Evolutionary conservation across 73 alveolate genomes (phyloP).

Genomic region (Paramecium bursaria): DNA sequence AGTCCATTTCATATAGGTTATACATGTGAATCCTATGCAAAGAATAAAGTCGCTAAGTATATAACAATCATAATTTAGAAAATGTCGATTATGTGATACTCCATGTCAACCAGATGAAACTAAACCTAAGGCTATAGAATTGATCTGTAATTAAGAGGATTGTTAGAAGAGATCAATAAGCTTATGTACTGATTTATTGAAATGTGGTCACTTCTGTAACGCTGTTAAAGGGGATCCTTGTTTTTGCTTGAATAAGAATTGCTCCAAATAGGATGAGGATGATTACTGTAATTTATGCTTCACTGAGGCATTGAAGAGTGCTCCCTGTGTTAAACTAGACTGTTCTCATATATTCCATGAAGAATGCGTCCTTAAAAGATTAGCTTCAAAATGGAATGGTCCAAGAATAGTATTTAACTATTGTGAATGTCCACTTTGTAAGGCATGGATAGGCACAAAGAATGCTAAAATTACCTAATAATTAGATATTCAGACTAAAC

Average conservation of each 20-base stretch:
- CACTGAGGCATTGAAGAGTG: conserved; percentile 82
- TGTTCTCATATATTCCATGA: conserved; percentile 86
- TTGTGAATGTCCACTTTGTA: conserved; percentile 86
- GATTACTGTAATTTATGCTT: conserved; percentile 84
- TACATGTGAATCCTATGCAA: conserved; percentile 77
- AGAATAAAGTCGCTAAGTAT: conserved; percentile 57
- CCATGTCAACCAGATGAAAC: conserved; percentile 65
- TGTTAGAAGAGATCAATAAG: conserved; percentile 72
- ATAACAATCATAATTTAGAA: too few relatives aligned
- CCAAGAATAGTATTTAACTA: conserved; percentile 84
- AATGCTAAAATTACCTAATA: not conserved
- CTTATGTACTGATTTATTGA: conserved; percentile 75
- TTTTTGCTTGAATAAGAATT: conserved; percentile 79
- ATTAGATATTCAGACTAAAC: conserved; percentile 45
- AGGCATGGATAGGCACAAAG: conserved; percentile 73
- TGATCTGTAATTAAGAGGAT: conserved; percentile 74
- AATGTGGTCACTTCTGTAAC: conserved; percentile 86
- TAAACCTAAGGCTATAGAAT: conserved; percentile 13
- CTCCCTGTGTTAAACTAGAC: conserved; percentile 77
- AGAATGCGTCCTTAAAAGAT: conserved; percentile 74
- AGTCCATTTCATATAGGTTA: conserved; percentile 89
- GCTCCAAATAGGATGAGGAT: conserved; percentile 73
- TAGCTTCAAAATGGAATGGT: conserved; percentile 83
- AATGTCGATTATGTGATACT: conserved; percentile 69
- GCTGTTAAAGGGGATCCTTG: conserved; percentile 82